Evolutionary conservation across 2,329 filamentous ascomycete species (phyloP), one percentile per base, ranked within the genome.

Genomic region (Aspergillus ibericus): DNA sequence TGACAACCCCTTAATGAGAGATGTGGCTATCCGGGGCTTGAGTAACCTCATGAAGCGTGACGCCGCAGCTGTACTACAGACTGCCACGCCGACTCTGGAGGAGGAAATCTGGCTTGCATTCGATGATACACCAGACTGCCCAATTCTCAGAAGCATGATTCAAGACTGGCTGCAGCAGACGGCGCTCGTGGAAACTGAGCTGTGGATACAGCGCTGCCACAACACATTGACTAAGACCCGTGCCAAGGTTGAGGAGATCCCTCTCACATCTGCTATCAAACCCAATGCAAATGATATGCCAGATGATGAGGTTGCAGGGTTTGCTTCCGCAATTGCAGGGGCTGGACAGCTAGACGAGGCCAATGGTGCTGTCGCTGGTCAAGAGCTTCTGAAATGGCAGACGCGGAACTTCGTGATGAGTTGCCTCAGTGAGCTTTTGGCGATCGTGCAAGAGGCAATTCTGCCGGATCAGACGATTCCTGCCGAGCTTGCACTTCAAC

Each of bases 261-360:
- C 66, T 20, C 65, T 68, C 4, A 74, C 71, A 51, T 79, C 80
- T 13, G 67, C 68, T 6, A 65, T 73, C 22, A 74, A 75, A 36
- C 68, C 70, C 9, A 80, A 82, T 4, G 81, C 84, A 12, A 83
- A 91, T n/a, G 95, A 99, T 67, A 78, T 98, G 0, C 90, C 93
- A 62, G 95, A 99, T 71, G 95, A 99, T 72, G 96, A 99, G 73
- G 93, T 96, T 35, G 95, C 95, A 53, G 95, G 95, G 0, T 98
- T 99, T 70, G 93, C 93, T 32, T 85, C 88, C n/a, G 87, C 89
- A 1, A 83, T 83, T 27, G 88, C 86, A 25, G 83, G 80, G 3
- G 80, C 76, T 4, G 85, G 84, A 50, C 84, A 88, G 51, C 82
- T 83, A 38, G 85, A 86, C 47, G 75, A 81, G 22, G 70, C 75